Conservation (phyloP, 495 filamentous ascomycete genomes). For the Staphylotrichum tortipilum region DNA sequence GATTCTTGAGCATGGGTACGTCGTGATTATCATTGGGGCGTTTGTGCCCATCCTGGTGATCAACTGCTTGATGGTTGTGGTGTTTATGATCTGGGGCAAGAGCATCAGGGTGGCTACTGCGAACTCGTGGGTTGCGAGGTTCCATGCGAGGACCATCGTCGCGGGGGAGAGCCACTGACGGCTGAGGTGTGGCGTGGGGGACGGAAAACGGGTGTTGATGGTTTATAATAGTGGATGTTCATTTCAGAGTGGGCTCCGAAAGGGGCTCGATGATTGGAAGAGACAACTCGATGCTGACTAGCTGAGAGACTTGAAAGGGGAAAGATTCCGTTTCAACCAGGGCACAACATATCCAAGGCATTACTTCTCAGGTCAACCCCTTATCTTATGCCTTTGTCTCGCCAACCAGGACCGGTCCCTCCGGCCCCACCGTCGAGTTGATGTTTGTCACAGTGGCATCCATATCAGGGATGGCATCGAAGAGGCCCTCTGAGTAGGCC, state of each 20-base stretch:
- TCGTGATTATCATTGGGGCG: conserved; percentile 22
- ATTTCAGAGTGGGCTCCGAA: too few relatives aligned
- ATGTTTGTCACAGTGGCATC: background rate
- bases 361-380: too few relatives aligned
- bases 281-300: too few relatives aligned
- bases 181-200: too few relatives aligned
- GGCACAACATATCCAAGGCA: too few relatives aligned
- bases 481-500: too few relatives aligned
- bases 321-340: too few relatives aligned
- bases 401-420: background rate
- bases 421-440: background rate
- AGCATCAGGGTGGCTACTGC: conserved; percentile 24
- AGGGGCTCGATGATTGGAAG: too few relatives aligned
- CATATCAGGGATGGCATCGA: too few relatives aligned
- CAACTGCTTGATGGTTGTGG: conserved; percentile 27
- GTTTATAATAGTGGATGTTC: too few relatives aligned
- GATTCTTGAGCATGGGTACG: conserved; percentile 28
- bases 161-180: conserved; percentile 8
- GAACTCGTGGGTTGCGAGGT: conserved; percentile 25
- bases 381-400: background rate
- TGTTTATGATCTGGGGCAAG: conserved; percentile 33
- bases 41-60: conserved; percentile 26
- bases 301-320: too few relatives aligned
- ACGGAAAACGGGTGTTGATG: too few relatives aligned
- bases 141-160: conserved; percentile 17